A percentile compares a stretch with the other conserved stretches of the same genome.
These are phyloP conservation scores for Fusarium armeniacum DNA, from an alignment of 2,329 filamentous ascomycete species.

Conservation along the genomic window DNA sequence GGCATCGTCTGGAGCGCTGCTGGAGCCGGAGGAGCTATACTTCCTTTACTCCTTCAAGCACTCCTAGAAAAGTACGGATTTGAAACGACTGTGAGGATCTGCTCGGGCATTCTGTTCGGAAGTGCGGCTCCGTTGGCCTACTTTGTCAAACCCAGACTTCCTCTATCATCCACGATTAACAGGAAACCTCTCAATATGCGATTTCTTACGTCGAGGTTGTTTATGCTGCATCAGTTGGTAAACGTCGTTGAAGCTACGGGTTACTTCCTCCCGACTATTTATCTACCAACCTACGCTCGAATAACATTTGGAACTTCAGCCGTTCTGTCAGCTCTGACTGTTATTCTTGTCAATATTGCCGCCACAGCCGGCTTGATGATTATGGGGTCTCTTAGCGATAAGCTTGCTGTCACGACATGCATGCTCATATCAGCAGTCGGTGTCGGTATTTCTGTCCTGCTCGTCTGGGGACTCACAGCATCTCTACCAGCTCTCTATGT, in stretches of 20 bases:
- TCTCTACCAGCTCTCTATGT: conserved; percentile 66
- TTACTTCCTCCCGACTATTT: conserved; percentile 72
- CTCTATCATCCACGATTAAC: conserved; percentile 52
- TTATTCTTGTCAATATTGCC: conserved; percentile 69
- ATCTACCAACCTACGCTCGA: conserved; percentile 67
- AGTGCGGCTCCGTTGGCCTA: conserved; percentile 65
- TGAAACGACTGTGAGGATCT: conserved; percentile 60
- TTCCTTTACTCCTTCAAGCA: conserved; percentile 64
- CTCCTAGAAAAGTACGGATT: conserved; percentile 62
- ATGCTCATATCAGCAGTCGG: conserved; percentile 67
- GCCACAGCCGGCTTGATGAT: conserved; percentile 67
- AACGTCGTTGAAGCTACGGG: conserved; percentile 69
- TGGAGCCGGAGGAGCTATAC: conserved; percentile 58
- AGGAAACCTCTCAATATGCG: conserved; percentile 54
- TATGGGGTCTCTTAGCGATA: conserved; percentile 61
- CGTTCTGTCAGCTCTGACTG: conserved; percentile 63
- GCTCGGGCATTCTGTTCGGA: conserved; percentile 62
- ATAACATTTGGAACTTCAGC: conserved; percentile 60
- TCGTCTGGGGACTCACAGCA: conserved; percentile 70
- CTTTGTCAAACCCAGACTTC: conserved; percentile 66
- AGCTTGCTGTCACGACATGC: conserved; percentile 62
- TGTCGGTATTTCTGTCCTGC: conserved; percentile 65
- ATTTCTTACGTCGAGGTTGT: conserved; percentile 65
- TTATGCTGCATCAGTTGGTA: conserved; percentile 67
- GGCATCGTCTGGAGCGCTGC: conserved; percentile 64